These are phyloP conservation scores for Fusarium sp. DNA, from an alignment of 2,329 filamentous ascomycete genomes.

Conservation along the genomic window DNA sequence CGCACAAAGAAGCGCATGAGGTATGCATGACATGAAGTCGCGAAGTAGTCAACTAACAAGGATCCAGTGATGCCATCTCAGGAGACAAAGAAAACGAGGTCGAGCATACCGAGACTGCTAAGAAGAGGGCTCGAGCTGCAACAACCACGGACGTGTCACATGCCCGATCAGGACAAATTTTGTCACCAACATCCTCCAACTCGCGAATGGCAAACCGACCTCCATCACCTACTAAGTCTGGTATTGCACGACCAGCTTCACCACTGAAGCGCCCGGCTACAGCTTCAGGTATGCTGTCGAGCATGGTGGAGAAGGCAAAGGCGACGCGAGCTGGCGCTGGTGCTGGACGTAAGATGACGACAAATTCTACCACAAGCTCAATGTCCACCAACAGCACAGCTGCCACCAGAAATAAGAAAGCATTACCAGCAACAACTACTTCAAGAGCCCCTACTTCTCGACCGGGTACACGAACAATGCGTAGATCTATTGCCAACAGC, in stretches of 20 bases:
- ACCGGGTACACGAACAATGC: conserved; percentile 60
- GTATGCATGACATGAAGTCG: conserved; percentile 52
- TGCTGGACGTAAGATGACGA: conserved; percentile 59
- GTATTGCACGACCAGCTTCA: conserved; percentile 69
- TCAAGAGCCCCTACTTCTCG: conserved; percentile 52
- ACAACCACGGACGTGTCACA: conserved; percentile 55
- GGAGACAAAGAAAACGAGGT: conserved; percentile 83
- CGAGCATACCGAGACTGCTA: conserved; percentile 70
- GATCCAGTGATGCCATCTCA: conserved; percentile 69
- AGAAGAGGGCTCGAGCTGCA: conserved; percentile 70
- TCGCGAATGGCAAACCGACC: conserved; percentile 70
- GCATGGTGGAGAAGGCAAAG: conserved; percentile 72
- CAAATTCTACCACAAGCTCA: conserved; percentile 58
- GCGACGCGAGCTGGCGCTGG: conserved; percentile 61
- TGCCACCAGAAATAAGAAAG: conserved; percentile 50
- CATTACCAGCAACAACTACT: conserved; percentile 50
- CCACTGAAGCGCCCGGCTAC: conserved; percentile 67
- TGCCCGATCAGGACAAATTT: conserved; percentile 66
- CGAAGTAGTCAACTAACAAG: conserved; percentile 39
- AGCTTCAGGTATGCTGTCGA: conserved; percentile 62
- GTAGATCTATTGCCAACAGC: conserved; percentile 69
- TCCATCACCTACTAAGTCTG: conserved; percentile 67
- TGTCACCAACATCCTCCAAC: conserved; percentile 87
- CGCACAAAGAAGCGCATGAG: conserved; percentile 62
- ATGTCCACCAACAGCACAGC: conserved; percentile 54